Evolutionary conservation across 352 stramenopile genomes (phyloP).

Genomic region (Pythium aphanidermatum): DNA sequence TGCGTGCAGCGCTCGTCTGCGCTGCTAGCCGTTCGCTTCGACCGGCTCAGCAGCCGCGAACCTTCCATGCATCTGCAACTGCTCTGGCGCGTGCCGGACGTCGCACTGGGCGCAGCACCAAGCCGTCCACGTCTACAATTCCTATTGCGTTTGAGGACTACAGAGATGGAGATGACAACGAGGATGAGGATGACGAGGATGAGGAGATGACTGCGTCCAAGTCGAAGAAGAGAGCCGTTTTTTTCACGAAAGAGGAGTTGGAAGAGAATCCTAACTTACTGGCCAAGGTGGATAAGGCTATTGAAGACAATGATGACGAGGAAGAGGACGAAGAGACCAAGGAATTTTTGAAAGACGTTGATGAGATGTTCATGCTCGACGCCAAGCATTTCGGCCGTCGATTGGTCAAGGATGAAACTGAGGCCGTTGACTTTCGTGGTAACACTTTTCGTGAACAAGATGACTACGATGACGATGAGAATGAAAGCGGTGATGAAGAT

Average conservation of each 20-base stretch:
- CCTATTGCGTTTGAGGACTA: conserved; percentile 5
- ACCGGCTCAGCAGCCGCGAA: conserved; percentile 8
- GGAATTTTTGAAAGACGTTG: conserved; percentile 64
- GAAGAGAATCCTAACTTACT: conserved; percentile 20
- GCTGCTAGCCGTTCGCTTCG: conserved; percentile 3
- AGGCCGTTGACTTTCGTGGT: neutral
- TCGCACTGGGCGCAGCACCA: conserved; percentile 22
- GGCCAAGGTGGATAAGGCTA: neutral
- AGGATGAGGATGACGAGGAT: conserved; percentile 22
- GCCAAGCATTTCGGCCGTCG: conserved; percentile 48
- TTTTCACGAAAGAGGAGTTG: conserved; percentile 25
- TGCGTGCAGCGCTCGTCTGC: conserved; percentile 5
- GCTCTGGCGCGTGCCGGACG: conserved; percentile 38
- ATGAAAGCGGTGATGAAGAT: conserved; percentile 13
- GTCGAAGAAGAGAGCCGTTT: conserved; percentile 19
- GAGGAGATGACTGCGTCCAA: neutral
- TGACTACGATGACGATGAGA: conserved; percentile 8
- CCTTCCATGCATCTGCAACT: conserved; percentile 34
- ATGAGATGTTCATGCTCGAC: conserved; percentile 58
- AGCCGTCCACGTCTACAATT: conserved; percentile 1
- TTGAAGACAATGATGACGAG: conserved; percentile 19
- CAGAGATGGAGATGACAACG: conserved; percentile 28
- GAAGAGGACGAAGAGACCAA: conserved; percentile 47
- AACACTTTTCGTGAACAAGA: conserved; percentile 1
- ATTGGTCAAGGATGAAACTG: conserved; percentile 23